A percentile compares a stretch with the other conserved stretches of the same genome.
Evolutionary conservation across 192 early-diverging fungal species (phyloP).

Genomic region (Funneliformis mosseae): DNA sequence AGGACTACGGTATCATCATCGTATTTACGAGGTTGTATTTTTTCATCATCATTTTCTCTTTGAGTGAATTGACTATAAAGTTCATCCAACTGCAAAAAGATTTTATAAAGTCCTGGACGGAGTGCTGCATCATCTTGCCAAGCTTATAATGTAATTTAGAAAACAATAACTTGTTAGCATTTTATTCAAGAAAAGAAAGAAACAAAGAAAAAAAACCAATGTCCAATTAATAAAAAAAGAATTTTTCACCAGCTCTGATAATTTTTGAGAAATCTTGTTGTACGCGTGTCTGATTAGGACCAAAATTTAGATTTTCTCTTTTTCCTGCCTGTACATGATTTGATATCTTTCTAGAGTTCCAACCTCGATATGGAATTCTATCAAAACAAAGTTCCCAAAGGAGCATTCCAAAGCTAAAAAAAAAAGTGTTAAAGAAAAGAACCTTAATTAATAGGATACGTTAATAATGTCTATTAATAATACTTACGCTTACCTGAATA

Average conservation of each 20-base stretch:
- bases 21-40: neutral
- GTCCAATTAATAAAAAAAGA: too few species aligned
- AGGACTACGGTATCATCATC: constrained; percentile 1
- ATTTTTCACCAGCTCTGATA: constrained; percentile 14
- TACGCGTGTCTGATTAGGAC: neutral
- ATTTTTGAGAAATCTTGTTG: constrained; percentile 18
- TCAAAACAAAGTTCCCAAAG: constrained; percentile 25
- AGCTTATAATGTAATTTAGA: neutral
- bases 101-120: constrained; percentile 10
- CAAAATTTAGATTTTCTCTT: constrained; percentile 1
- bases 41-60: neutral
- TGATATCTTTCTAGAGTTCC: neutral
- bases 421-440: neutral
- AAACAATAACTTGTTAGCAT: neutral
- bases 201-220: neutral
- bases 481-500: constrained; percentile 8
- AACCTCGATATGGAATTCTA: constrained; percentile 14
- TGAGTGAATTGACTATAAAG: neutral
- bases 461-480: neutral
- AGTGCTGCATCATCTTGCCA: constrained; percentile 26
- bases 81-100: constrained; percentile 22
- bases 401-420: constrained; percentile 17
- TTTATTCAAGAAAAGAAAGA: neutral
- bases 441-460: neutral
- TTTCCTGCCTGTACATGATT: constrained; percentile 20